Percentiles rank a stretch among this genome's conserved stretches.
Evolutionary conservation across 2,329 filamentous ascomycete genomes (phyloP).

Genomic region (Pseudocercospora eumusae): DNA sequence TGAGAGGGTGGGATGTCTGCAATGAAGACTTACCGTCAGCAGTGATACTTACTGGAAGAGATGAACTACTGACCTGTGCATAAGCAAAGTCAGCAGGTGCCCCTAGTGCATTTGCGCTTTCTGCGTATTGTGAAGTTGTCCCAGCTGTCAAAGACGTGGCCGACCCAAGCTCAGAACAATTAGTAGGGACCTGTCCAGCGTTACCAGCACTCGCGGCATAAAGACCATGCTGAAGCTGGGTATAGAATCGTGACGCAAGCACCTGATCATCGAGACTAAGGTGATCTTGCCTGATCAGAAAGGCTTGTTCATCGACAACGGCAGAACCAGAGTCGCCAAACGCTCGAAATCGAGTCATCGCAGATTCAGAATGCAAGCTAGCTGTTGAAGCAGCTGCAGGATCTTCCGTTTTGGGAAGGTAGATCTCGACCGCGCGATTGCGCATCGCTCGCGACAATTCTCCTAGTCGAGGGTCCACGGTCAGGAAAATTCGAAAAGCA

Average conservation of each 20-base stretch:
- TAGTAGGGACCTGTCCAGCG: not conserved
- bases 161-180: not conserved
- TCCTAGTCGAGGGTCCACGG: conserved; percentile 86
- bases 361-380: conserved; percentile 33
- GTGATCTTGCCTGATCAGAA: conserved; percentile 27
- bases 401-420: conserved; percentile 49
- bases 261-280: conserved; percentile 27
- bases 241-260: conserved; percentile 24
- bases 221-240: conserved; percentile 27
- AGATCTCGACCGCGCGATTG: conserved; percentile 90
- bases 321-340: conserved; percentile 8
- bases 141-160: not conserved
- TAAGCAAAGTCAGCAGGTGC: conserved; percentile 44
- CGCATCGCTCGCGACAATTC: conserved; percentile 96
- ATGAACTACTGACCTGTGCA: conserved; percentile 41
- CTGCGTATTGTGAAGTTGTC: conserved; percentile 35
- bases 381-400: conserved; percentile 18
- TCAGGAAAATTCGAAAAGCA: conserved; percentile 89
- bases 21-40: conserved; percentile 41
- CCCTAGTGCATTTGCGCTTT: conserved; percentile 37
- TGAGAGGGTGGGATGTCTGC: conserved; percentile 49
- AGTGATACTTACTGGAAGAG: conserved; percentile 36
- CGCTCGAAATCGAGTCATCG: conserved; percentile 34
- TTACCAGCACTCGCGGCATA: conserved; percentile 6
- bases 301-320: not conserved